phyloP scores from a whole-genome alignment of 768 basidiomycete species.

The Calocybe cyanea region DNA sequence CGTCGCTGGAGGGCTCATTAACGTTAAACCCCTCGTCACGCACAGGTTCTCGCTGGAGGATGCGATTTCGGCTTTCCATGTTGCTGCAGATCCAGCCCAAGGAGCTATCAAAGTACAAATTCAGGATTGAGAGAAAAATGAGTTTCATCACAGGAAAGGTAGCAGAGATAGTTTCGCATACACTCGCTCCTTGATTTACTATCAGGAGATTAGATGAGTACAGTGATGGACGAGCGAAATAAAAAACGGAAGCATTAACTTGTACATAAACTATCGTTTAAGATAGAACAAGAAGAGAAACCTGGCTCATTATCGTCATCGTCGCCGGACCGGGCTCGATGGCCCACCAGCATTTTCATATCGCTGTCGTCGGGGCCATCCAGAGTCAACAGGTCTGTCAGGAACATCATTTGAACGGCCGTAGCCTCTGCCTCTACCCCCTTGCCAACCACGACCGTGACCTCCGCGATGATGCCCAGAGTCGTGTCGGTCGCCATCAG shows the following conservation, averaged over 20 bases:
- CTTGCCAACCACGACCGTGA: conserved; percentile 30
- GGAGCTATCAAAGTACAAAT: conserved; percentile 73
- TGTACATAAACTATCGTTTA: not conserved
- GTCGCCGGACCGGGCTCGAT: conserved; percentile 14
- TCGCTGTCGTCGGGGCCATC: conserved; percentile 51
- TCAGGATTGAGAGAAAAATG: conserved; percentile 33
- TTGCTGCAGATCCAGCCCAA: conserved; percentile 62
- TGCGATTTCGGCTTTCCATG: conserved; percentile 75
- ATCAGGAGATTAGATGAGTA: not conserved
- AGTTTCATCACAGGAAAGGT: not conserved
- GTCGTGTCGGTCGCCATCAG: conserved; percentile 19
- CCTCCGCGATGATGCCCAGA: conserved; percentile 30
- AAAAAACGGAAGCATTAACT: not conserved
- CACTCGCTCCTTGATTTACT: not conserved
- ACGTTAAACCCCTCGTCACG: conserved; percentile 78
- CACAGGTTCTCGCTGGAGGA: conserved; percentile 71
- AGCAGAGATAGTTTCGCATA: not conserved
- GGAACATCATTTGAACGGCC: conserved; percentile 28
- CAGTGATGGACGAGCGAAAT: not conserved
- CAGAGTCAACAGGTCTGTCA: conserved; percentile 46
- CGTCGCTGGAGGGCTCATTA: conserved; percentile 67
- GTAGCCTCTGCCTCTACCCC: conserved; percentile 26
- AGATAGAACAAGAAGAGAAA: not conserved
- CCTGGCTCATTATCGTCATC: conserved; percentile 1
- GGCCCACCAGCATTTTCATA: conserved; percentile 26